Evolutionary conservation across 805 yeast species (phyloP), one percentile per base, ranked within the genome.

Genomic region (Gaillardinia entomophila): DNA sequence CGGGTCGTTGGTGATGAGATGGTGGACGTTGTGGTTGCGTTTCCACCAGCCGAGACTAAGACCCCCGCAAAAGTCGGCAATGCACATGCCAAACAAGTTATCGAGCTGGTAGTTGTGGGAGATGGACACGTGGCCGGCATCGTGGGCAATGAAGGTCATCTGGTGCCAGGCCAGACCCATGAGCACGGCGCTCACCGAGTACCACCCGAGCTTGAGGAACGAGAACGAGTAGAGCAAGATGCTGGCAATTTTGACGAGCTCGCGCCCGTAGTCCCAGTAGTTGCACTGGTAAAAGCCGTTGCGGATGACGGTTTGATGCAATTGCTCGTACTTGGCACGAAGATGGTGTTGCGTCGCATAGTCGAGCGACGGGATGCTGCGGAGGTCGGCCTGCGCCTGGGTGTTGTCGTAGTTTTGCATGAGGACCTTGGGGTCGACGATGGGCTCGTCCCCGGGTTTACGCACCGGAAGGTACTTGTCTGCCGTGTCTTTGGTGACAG

Each of bases 11-110:
- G 96, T 83, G 34, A 87, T 71, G 32, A 87, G 60, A 53, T 87
- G 96, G 57, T 87, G 96, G n/a, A 87, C 94, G 53, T 87, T 87
- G 58, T 87, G 96, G 56, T 84, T 87, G 32, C 89, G 68, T 47
- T 87, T 88, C 96, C 96, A 87, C 96, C 96, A 87, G 2, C 95
- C 95, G 14, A 86, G 51, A 28, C 95, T 83, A 26, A 87, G 66
- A 0, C 96, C 96, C n/a, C 96, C 96, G 32, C 78, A 57, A 65
- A 71, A 87, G 40, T 84, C 77, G 1, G 95, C 94, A 31, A 87
- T 65, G 2, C 75, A 31, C 55, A 79, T 75, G 1, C 95, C 94
- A 36, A 84, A 66, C 13, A 82, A 52, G 49, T 81, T 87, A 55
- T 87, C 96, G 7, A 75, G 28, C 43, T 79, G 82, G 56, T 82